A percentile compares a stretch with the other conserved stretches of the same genome.
These are phyloP conservation scores for Zymoseptoria brevis DNA, from an alignment of 2,329 filamentous ascomycete species.

Conservation along the genomic window DNA sequence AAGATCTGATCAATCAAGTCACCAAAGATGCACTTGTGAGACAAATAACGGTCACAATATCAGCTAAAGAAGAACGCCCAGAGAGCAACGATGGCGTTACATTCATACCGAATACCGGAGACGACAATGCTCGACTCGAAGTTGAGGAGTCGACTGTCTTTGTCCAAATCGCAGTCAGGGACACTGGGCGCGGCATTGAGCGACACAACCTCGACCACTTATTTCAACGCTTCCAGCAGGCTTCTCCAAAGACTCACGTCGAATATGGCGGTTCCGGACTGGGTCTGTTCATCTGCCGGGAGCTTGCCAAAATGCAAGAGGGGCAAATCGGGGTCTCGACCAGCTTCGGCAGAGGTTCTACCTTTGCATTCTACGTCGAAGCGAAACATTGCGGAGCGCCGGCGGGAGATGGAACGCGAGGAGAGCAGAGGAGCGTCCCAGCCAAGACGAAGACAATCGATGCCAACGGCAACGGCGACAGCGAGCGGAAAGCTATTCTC, in stretches of 20 bases:
- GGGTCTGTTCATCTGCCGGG: slow-evolving; percentile 60
- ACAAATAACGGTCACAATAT: slow-evolving; percentile 27
- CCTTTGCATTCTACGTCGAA: slow-evolving; percentile 59
- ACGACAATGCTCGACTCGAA: slow-evolving; percentile 35
- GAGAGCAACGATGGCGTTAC: not conserved
- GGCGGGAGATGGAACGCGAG: slow-evolving; percentile 25
- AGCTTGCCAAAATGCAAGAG: slow-evolving; percentile 61
- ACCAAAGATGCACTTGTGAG: slow-evolving; percentile 22
- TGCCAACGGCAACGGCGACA: not conserved
- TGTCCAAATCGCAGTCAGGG: slow-evolving; percentile 63
- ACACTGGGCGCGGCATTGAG: slow-evolving; percentile 60
- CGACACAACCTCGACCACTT: slow-evolving; percentile 62
- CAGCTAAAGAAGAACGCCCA: slow-evolving; percentile 5
- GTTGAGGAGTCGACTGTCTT: slow-evolving; percentile 49
- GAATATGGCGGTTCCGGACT: slow-evolving; percentile 64
- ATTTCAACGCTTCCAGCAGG: slow-evolving; percentile 70
- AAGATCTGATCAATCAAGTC: slow-evolving; percentile 1
- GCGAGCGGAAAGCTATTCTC: slow-evolving; percentile 4
- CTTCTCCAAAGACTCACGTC: slow-evolving; percentile 59
- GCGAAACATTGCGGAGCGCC: slow-evolving; percentile 66
- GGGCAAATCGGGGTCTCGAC: slow-evolving; percentile 60
- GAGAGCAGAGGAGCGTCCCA: slow-evolving; percentile 64
- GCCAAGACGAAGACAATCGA: slow-evolving; percentile 52
- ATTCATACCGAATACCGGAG: slow-evolving; percentile 46
- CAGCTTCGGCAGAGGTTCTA: slow-evolving; percentile 50